Evolutionary conservation across 169 alveolate species (phyloP), one percentile per base, ranked within the genome.

Genomic region (Ichthyophthirius multifiliis): DNA sequence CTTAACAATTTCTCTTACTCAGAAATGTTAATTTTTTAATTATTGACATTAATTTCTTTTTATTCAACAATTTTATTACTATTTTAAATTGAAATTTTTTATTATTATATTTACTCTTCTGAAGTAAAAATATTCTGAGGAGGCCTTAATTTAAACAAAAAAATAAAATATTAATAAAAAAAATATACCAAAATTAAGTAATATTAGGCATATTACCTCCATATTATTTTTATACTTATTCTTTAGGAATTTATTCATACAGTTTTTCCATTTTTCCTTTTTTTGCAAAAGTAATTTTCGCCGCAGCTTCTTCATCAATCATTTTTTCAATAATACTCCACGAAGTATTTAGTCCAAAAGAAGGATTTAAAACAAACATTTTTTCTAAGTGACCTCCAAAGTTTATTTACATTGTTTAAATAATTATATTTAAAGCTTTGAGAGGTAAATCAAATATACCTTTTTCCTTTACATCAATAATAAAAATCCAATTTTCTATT

Each of bases 401-500:
- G 18, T 78, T 78, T 3, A 67, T 43, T 4, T 47, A 30, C 78
- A 78, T 63, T 15, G 78, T 43, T 32, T 78, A 76, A 9, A 78
- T 78, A 20, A 78, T 75, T 2, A 78, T 78, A 20, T 55, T 35
- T n/a, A 78, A 23, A 16, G 84, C 84, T 37, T 78, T 78, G 20
- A 67, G 27, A n/a, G 84, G 84, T 34, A 78, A 43, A 10, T 44
- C 55, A 44, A 65, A 78, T 3, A 78, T 75, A 20, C 84, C 84
- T 10, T 63, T 55, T 20, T 45, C 84, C 43, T 67, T 78, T 9
- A 65, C 65, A 43, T 78, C 84, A 6, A 78, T 34, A 37, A 78
- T 20, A 43, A 78, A 78, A 15, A 78, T 64, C 84, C 84, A 78
- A 65, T 78, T 78, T 44, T 78, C 84, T 31, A 78, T 78, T 35